These are phyloP conservation scores for Phytopythium aichiense DNA, from an alignment of 352 stramenopile species.

Conservation along the genomic window DNA sequence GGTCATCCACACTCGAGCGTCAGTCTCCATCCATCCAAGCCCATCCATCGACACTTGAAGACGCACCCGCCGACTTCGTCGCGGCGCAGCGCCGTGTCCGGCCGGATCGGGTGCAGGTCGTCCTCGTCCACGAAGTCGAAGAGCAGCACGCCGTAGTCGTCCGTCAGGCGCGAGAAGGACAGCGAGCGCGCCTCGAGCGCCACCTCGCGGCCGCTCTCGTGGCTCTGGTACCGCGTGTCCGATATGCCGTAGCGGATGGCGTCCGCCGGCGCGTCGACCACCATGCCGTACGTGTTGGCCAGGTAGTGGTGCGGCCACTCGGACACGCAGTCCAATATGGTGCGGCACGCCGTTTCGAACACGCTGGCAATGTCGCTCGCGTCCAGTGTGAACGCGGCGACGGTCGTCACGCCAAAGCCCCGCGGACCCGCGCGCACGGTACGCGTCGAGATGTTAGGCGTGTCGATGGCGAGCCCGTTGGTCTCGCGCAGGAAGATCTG, in stretches of 20 bases:
- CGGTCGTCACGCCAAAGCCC: conserved; percentile 27
- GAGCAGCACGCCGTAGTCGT: conserved; percentile 20
- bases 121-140: conserved; percentile 35
- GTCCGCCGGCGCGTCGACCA: conserved; percentile 13
- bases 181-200: conserved; percentile 20
- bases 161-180: conserved; percentile 21
- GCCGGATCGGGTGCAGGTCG: conserved; percentile 17
- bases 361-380: conserved; percentile 19
- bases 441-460: conserved; percentile 16
- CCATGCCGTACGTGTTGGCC: conserved; percentile 14
- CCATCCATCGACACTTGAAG: conserved; percentile 8
- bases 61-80: conserved; percentile 30
- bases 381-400: conserved; percentile 23
- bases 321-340: conserved; percentile 19
- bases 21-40: conserved; percentile 6
- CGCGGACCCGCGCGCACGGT: conserved; percentile 16
- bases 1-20: not conserved
- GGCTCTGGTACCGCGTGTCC: conserved; percentile 18
- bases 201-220: conserved; percentile 18
- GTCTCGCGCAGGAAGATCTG: conserved; percentile 25
- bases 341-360: conserved; percentile 17
- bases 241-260: conserved; percentile 25
- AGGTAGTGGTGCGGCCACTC: conserved; percentile 26
- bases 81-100: conserved; percentile 14
- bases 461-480: conserved; percentile 8